Conservation (phyloP, 768 basidiomycete genomes). For the Dioszegia aurantiaca region DNA sequence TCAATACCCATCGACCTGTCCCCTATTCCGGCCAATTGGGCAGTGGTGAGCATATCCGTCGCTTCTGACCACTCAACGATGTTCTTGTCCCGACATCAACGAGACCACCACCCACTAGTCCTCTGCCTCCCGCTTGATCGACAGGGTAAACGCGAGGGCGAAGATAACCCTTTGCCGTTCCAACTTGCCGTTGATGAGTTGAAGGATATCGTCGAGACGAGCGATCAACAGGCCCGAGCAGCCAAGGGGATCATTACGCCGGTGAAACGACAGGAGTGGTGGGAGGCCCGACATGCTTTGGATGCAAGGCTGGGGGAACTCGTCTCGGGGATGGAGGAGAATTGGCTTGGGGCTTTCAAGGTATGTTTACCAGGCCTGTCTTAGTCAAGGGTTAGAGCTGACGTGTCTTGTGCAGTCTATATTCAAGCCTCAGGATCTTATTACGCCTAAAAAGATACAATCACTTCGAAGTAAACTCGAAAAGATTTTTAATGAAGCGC, state of each 20-base stretch:
- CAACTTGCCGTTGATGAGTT: slow-evolving; percentile 72
- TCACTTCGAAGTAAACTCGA: slow-evolving; percentile 70
- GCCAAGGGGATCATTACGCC: slow-evolving; percentile 68
- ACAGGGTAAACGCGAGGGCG: slow-evolving; percentile 72
- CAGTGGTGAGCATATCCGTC: slow-evolving; percentile 74
- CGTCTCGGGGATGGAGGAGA: slow-evolving; percentile 82
- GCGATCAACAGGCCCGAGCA: slow-evolving; percentile 69
- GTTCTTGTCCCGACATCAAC: slow-evolving; percentile 75
- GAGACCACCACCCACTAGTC: slow-evolving; percentile 64
- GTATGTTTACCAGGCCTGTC: slow-evolving; percentile 54
- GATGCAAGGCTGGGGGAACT: slow-evolving; percentile 72
- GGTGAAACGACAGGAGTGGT: slow-evolving; percentile 73
- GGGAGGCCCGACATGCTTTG: slow-evolving; percentile 73
- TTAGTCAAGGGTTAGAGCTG: not conserved
- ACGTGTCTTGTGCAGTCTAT: slow-evolving; percentile 44
- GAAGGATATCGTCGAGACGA: slow-evolving; percentile 71
- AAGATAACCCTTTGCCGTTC: slow-evolving; percentile 64
- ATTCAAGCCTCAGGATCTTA: slow-evolving; percentile 50
- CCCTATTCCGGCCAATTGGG: slow-evolving; percentile 74
- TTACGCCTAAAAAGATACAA: slow-evolving; percentile 56
- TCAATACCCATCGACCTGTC: slow-evolving; percentile 54
- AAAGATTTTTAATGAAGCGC: slow-evolving; percentile 66
- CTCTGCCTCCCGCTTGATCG: slow-evolving; percentile 79
- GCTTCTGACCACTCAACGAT: slow-evolving; percentile 78
- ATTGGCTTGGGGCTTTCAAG: slow-evolving; percentile 98